Base-by-base conservation (phyloP, 495 filamentous ascomycete species). In the Aspergillus panamensis region DNA sequence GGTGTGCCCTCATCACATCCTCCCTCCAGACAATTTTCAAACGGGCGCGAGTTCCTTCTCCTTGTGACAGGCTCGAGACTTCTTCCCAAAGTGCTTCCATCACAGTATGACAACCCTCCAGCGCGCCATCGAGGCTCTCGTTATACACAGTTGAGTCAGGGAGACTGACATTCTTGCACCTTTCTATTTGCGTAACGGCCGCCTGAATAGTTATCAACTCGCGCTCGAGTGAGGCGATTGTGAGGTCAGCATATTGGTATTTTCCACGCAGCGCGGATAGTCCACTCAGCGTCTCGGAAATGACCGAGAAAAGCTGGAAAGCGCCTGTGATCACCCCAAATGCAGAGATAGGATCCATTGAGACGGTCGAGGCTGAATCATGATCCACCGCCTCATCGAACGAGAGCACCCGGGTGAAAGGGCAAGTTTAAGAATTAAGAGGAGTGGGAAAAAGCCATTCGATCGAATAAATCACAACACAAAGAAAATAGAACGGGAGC, bases 21-120 rank as follows among this genome's bases (percentile, higher is more conserved):
- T 77, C 75, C 44, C 72, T 78, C 75, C 77, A 79, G 8, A 69
- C 58, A 5, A 71, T 58, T 59, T 63, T 70, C 33, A 67, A 63
- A 5, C 66, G 63, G 14, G 54, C 58, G 21, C 64, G 55, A 33
- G 75, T 68, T 6, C 63, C 61, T 7, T 44, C 45, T 31, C 65
- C 59, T 43, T 66, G 64, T 12, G 70, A 62, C 51, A 81, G 51
- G 20, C 52, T 59, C n/a, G 55, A 59, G 20, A 80, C 73, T 47
- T 79, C 72, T 16, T 71, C 66, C 10, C 64, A 69, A 20, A 79
- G 61, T 21, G 71, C 62, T 19, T 75, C 68, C 72, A 79, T 75
- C 29, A 73, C 66, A 3, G 65, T 63, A 21, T 66, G 60, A 51
- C 74, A 76, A n/a, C 75, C 76, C 16, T 74, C 71, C 32, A 77